Evolutionary conservation across 129 eudicot species (phyloP), one percentile per base, ranked within the genome.

Genomic region (Tanacetum coccineum): DNA sequence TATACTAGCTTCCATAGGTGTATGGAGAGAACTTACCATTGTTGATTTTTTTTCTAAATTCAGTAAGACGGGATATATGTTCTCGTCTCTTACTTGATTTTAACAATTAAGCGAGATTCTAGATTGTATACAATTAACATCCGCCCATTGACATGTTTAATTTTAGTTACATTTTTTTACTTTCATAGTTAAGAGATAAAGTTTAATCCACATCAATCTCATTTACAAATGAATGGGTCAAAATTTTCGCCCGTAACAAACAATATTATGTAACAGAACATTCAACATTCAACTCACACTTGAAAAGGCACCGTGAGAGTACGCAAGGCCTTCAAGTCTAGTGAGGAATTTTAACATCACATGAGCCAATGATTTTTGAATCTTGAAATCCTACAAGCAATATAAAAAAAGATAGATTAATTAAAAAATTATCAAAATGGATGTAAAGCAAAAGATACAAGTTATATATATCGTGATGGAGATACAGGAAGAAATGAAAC

Each of bases 321-420:
- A n/a, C 4, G 93, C 95, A 13, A 91, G 90, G 14, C 93, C 95
- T 85, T 91, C 97, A 32, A 91, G 93, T 71, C 95, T 80, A 46
- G 87, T 91, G 44, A 93, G 97, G 62, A 91, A 91, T 76, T 91
- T 91, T 36, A n/a, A 91, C 97, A 79, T 87, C 97, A 72, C 95
- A 91, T 4, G 97, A 91, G 45, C 90, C 95, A 64, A 91, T 95
- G 3, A 91, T 91, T 91, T 91, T 81, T 91, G 97, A 39, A 91
- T 87, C 87, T 85, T 91, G 74, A 91, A 91, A 71, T 91, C 92
- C 97, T 91, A 73, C 40, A 52, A 79, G 46, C 39, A 56, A 7
- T 18, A 55, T 53, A 14, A 7, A 46, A 30, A 67, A 50, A 13
- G 39, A 17, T 9, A 48, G n/a, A 22, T 13, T 20, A 4, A 4